Conservation (phyloP, 306 rosid species). For the Carpinus fangiana region DNA sequence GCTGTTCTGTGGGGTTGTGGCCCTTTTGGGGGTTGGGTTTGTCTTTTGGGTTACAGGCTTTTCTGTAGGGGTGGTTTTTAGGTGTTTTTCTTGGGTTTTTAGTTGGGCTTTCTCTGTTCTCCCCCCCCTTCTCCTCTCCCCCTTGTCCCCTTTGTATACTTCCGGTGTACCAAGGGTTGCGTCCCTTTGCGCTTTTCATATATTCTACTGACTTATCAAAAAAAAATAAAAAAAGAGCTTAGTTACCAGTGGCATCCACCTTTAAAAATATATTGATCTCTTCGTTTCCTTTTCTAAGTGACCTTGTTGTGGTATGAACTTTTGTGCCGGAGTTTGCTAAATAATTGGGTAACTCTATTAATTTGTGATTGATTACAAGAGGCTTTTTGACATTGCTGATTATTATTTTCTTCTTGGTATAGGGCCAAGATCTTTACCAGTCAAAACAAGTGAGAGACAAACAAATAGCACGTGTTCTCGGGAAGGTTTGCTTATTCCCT, state of each 20-base stretch:
- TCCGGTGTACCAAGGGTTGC: too few relatives aligned
- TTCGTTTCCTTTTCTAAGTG: background rate
- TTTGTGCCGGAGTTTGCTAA: background rate
- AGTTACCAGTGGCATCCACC: background rate
- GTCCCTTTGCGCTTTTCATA: too few relatives aligned
- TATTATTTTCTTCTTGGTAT: slow-evolving; percentile 17
- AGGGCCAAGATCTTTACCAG: slow-evolving; percentile 83
- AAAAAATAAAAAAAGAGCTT: background rate
- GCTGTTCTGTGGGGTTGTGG: too few relatives aligned
- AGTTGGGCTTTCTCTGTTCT: too few relatives aligned
- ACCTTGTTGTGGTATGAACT: background rate
- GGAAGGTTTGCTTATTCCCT: slow-evolving; percentile 57
- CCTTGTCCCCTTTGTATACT: too few relatives aligned
- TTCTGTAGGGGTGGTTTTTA: too few relatives aligned
- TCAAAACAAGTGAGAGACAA: slow-evolving; percentile 88
- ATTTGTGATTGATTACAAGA: background rate
- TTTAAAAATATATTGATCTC: background rate
- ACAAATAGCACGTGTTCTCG: slow-evolving; percentile 80
- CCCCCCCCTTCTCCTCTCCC: too few relatives aligned
- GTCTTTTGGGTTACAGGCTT: too few relatives aligned
- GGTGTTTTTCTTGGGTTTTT: too few relatives aligned
- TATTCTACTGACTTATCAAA: too few relatives aligned
- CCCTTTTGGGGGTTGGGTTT: too few relatives aligned
- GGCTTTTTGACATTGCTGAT: background rate
- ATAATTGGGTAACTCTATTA: background rate